Base-by-base conservation (phyloP, 257 asterid species). In the Petunia secreta region DNA sequence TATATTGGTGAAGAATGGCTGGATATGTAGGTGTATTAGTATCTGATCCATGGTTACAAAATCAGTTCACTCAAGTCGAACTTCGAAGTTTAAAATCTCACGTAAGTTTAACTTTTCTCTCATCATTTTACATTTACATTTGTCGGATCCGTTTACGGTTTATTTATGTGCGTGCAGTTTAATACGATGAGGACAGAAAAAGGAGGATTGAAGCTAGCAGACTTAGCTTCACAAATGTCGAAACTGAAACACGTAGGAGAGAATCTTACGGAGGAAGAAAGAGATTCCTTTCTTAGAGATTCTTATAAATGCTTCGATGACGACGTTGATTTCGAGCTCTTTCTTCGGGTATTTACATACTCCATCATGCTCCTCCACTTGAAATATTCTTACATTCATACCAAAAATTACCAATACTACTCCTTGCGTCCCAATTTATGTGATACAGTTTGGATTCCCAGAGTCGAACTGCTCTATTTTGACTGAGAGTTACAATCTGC, bases 171-270 rank as follows among this genome's bases (percentile, higher is more conserved):
- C 13, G 8, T 84, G 88, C 87, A 95, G 98, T 95, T 93, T 80
- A n/a, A 75, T 85, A 83, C 87, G 86, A 92, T 95, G 92, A 82
- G 93, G 86, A 88, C 93, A 82, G 98, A 95, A 86, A 89, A 86
- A 83, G 78, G 90, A 48, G 85, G 87, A 48, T 58, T 95, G 80
- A 92, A 87, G 91, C 86, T 95, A 76, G 84, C 85, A 14, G 97
- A 95, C 90, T 84, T 95, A 91, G 93, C 96, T 85, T 89, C 83
- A 82, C 94, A 89, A 80, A 93, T 90, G 97, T 89, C 95, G 63
- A 87, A 91, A 84, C 91, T 95, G 85, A 95, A 93, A 84, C 96
- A 95, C 82, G 92, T 93, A 37, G 97, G 98, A 2, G 97, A 95
- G 86, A 92, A 85, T 90, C 93, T 93, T 38, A 87, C 97, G 77